Evolutionary conservation across 2,329 filamentous ascomycete species (phyloP).

Genomic region (Ilyonectria sp.): DNA sequence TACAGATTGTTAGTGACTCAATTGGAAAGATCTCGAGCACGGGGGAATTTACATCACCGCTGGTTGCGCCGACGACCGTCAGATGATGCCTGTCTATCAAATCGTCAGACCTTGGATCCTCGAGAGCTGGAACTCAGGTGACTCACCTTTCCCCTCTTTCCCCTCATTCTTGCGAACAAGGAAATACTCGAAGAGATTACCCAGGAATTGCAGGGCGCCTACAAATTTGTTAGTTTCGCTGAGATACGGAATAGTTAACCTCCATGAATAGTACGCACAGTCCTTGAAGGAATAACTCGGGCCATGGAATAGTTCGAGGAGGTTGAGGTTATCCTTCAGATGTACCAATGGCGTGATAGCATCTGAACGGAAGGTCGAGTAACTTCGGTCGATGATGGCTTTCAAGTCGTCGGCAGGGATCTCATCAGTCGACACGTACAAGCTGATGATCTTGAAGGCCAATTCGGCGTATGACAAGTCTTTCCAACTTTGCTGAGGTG

Average conservation of each 20-base stretch:
- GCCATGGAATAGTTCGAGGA: constrained; percentile 93
- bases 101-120: constrained; percentile 41
- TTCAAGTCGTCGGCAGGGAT: constrained; percentile 83
- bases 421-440: constrained; percentile 81
- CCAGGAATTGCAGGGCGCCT: constrained; percentile 87
- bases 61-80: constrained; percentile 89
- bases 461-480: constrained; percentile 19
- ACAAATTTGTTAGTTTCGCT: not conserved
- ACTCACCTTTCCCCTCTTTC: constrained; percentile 40
- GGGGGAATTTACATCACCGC: constrained; percentile 70
- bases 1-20: not conserved
- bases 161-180: constrained; percentile 77
- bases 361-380: constrained; percentile 87
- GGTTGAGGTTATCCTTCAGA: constrained; percentile 77
- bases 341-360: constrained; percentile 78
- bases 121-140: not conserved
- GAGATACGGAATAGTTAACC: not conserved
- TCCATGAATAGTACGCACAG: not conserved
- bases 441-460: constrained; percentile 81
- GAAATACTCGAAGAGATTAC: constrained; percentile 96
- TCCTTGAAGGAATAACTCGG: constrained; percentile 98
- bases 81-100: constrained; percentile 79
- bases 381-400: constrained; percentile 84
- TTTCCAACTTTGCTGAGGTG: constrained; percentile 15
- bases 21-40: not conserved